Evolutionary conservation across 495 filamentous ascomycete genomes (phyloP), one percentile per base, ranked within the genome.

Genomic region (Alectoria sarmentosa): DNA sequence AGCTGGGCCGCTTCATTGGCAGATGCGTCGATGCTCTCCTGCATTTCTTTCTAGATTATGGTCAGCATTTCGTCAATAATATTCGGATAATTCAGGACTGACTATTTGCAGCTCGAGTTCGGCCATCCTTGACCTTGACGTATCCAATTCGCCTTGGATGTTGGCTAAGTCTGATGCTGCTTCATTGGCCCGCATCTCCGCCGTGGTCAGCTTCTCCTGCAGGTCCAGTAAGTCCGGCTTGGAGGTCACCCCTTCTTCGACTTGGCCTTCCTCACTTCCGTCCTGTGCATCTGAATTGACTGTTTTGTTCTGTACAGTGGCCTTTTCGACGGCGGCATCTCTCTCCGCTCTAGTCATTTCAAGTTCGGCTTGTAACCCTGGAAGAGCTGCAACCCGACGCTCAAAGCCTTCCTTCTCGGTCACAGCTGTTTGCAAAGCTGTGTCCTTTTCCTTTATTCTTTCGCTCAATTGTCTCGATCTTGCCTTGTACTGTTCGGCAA

Each of bases 401-500:
- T 74, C 74, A 21, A 77, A 69, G 32, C 74, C 72, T 36, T 80
- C 79, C 65, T 82, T 83, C 73, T 86, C 83, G 65, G 79, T 76
- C 15, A 71, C 58, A 8, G 75, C 76, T 17, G 73, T 68, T 64
- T 81, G 77, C 17, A 79, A 48, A 49, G 83, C 77, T 8, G 66
- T 61, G 58, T 82, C 76, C 70, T 79, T 82, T 36, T 80, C 79
- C 30, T 78, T 79, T 64, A 85, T 81, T 59, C 76, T 78, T 3
- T 73, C 76, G 32, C 73, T 73, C 10, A 83, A 75, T 15, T 82
- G 76, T 69, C 82, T 84, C 10, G 80, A 80, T 23, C 81, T 76
- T 21, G 74, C 79, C 73, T 88, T 88, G 69, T 83, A 86, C 61
- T 89, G 86, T 6, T 82, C 80, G 1, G 77, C 79, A 32, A 90